These are phyloP conservation scores for Hymenoscyphus infarciens DNA, from an alignment of 2,329 filamentous ascomycete species.

Conservation along the genomic window DNA sequence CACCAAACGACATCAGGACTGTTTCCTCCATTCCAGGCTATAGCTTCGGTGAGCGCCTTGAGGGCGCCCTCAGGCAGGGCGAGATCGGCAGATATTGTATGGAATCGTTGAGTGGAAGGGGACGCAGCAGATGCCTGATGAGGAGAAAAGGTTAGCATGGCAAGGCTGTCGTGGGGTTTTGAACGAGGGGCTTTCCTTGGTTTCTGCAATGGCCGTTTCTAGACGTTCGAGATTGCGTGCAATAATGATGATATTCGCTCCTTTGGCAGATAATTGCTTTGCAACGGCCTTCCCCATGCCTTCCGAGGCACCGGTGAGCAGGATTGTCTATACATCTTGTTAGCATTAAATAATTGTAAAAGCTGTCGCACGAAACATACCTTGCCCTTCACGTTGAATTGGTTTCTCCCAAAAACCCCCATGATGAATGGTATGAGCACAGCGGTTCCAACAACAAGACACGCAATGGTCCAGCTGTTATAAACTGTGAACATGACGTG, in stretches of 20 bases:
- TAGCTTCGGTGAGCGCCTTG: constrained; percentile 67
- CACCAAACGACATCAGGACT: constrained; percentile 89
- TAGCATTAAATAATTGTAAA: constrained; percentile 7
- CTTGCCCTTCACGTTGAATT: constrained; percentile 81
- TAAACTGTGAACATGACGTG: constrained; percentile 17
- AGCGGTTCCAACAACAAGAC: constrained; percentile 20
- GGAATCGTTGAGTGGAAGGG: constrained; percentile 70
- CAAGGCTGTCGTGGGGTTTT: constrained; percentile 2
- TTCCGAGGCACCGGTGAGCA: constrained; percentile 89
- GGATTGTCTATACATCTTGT: constrained; percentile 61
- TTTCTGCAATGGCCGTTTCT: constrained; percentile 60
- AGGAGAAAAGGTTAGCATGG: constrained; percentile 9
- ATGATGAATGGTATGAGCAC: constrained; percentile 45
- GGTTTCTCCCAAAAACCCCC: constrained; percentile 70
- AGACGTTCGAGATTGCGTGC: constrained; percentile 76
- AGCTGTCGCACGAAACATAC: constrained; percentile 44
- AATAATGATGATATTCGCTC: constrained; percentile 82
- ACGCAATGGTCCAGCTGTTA: constrained; percentile 18
- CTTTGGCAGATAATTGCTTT: constrained; percentile 71
- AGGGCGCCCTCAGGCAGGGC: constrained; percentile 65
- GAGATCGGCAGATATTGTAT: constrained; percentile 80
- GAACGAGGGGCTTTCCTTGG: constrained; percentile 48
- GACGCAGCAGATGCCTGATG: constrained; percentile 62
- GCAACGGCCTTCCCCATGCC: constrained; percentile 82
- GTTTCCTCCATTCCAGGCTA: constrained; percentile 70